These are phyloP conservation scores for Syncephalis fuscata DNA, from an alignment of 371 early-diverging fungal species.

Conservation along the genomic window DNA sequence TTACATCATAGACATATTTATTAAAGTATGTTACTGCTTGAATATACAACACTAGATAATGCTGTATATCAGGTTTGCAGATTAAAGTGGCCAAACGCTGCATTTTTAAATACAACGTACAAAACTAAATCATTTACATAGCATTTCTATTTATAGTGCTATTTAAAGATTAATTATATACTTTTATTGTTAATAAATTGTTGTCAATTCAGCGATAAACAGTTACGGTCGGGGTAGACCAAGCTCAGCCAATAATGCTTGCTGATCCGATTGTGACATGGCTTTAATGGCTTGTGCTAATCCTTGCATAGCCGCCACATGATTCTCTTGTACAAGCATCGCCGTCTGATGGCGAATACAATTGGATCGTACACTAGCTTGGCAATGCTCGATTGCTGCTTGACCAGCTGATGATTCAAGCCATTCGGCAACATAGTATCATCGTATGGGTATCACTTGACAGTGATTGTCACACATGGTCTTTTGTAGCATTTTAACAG, in stretches of 20 bases:
- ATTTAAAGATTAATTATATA: too few relatives aligned
- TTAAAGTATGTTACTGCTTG: too few relatives aligned
- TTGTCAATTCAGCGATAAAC: too few relatives aligned
- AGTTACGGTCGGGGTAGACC: too few relatives aligned
- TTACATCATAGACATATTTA: too few relatives aligned
- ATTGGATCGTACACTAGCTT: not conserved
- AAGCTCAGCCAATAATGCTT: not conserved
- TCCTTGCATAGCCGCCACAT: not conserved
- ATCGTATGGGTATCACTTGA: not conserved
- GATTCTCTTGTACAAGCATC: not conserved
- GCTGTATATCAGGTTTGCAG: too few relatives aligned
- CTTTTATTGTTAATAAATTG: too few relatives aligned
- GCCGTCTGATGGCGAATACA: not conserved
- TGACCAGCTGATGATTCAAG: not conserved
- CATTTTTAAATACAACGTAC: too few relatives aligned
- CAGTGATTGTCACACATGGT: not conserved
- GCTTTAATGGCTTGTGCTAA: not conserved
- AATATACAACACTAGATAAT: too few relatives aligned
- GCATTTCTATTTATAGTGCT: too few relatives aligned
- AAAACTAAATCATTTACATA: too few relatives aligned
- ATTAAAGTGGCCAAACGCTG: too few relatives aligned
- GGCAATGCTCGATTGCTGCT: not conserved
- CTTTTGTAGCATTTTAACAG: not conserved
- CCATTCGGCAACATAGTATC: not conserved
- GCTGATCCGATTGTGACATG: not conserved